These are phyloP conservation scores for Triangularia verruculosa DNA, from an alignment of 2,329 filamentous ascomycete genomes.

Conservation along the genomic window DNA sequence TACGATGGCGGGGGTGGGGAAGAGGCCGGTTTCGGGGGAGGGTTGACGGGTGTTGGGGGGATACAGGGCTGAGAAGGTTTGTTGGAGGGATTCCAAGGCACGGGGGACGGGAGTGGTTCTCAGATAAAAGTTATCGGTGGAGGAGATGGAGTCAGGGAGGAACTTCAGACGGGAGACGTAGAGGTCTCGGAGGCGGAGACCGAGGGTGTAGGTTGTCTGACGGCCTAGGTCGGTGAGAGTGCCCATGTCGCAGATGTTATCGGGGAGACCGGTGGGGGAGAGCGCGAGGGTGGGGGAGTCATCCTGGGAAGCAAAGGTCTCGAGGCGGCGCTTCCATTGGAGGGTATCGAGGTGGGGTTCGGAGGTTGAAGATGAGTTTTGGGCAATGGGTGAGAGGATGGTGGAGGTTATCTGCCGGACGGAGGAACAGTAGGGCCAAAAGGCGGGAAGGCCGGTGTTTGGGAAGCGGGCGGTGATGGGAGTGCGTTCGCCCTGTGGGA, in stretches of 20 bases:
- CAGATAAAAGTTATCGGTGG: slow-evolving; percentile 63
- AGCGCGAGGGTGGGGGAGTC: slow-evolving; percentile 68
- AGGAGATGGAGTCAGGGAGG: slow-evolving; percentile 56
- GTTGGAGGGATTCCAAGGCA: slow-evolving; percentile 73
- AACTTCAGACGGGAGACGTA: slow-evolving; percentile 75
- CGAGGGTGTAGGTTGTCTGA: slow-evolving; percentile 67
- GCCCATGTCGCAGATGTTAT: slow-evolving; percentile 75
- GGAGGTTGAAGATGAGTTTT: slow-evolving; percentile 24
- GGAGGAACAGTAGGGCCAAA: slow-evolving; percentile 89
- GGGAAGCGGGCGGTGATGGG: slow-evolving; percentile 87
- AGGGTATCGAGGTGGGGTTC: slow-evolving; percentile 43
- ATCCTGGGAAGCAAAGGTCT: slow-evolving; percentile 70
- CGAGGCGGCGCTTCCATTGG: slow-evolving; percentile 70
- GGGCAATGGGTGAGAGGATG: slow-evolving; percentile 44
- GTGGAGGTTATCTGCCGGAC: slow-evolving; percentile 64
- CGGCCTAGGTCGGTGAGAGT: slow-evolving; percentile 75
- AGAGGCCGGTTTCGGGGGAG: slow-evolving; percentile 31
- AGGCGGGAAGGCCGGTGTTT: slow-evolving; percentile 64
- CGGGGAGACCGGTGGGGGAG: slow-evolving; percentile 67
- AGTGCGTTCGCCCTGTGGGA: slow-evolving; percentile 63
- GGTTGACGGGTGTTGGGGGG: slow-evolving; percentile 46
- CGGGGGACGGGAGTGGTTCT: slow-evolving; percentile 72
- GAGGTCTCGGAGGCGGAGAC: slow-evolving; percentile 63
- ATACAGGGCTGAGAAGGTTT: slow-evolving; percentile 73
- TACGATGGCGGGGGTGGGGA: slow-evolving; percentile 64